Evolutionary conservation across 495 filamentous ascomycete species (phyloP), one percentile per base, ranked within the genome.

Genomic region (Xylaria nigripes): DNA sequence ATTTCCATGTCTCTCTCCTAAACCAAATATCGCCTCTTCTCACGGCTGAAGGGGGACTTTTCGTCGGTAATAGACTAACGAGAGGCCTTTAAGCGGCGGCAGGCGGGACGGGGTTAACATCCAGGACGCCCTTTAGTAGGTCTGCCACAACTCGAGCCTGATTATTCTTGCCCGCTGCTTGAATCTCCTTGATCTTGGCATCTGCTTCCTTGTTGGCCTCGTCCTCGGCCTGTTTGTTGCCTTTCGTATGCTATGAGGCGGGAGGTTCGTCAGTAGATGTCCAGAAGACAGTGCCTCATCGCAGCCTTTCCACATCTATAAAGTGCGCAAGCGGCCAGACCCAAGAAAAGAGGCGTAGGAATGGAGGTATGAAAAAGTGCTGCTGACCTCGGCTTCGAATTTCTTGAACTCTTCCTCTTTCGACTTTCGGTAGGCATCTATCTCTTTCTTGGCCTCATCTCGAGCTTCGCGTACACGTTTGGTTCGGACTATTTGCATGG

Each of bases 381-480:
- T 38, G 43, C 71, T 64, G 70, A 96, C 93, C 83, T 96, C 86
- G 45, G 85, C 76, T 75, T 97, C 90, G 65, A 93, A 96, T 69
- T 86, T 86, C 78, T 93, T 90, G 78, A 87, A 97, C 69, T 98
- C 92, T 8, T 86, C 83, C 53, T 97, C 94, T 74, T 95, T 97
- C 56, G 86, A 68, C 55, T 84, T 86, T 67, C 82, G 80, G 78
- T 98, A 98, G 34, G 90, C 89, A 48, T 97, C 94, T 63, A 98
- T 95, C 67, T 97, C 90, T 72, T 96, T 96, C 72, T 97, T 93
- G 46, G 93, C 93, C 68, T 97, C 92, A 64, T 81, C 81, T 65
- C 91, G 86, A 50, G 93, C 94, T 69, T 97, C 93, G 69, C 87
- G 95, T 72, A 97, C 90, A 61, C 89, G 82, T 76, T 96, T 95